Evolutionary conservation across 2,329 filamentous ascomycete species (phyloP).

Genomic region (Trichoderma breve): DNA sequence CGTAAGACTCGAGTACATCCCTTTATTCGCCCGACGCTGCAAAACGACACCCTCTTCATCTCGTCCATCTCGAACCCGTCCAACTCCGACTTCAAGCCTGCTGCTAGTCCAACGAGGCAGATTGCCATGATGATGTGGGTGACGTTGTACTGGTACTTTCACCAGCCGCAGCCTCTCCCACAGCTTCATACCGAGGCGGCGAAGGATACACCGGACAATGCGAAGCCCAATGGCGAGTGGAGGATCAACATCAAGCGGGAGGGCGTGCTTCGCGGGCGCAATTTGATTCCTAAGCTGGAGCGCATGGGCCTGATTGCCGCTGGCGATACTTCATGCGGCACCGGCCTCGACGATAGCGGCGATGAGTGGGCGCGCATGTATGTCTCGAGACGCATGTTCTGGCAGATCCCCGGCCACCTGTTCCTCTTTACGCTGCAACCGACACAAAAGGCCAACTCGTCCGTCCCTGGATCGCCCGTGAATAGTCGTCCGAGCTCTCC

Average conservation of each 20-base stretch:
- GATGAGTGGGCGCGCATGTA: conserved; percentile 79
- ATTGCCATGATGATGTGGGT: conserved; percentile 97
- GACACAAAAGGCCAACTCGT: conserved; percentile 33
- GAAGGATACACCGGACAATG: conserved; percentile 62
- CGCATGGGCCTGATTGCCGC: conserved; percentile 83
- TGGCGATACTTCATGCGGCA: conserved; percentile 72
- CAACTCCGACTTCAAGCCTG: conserved; percentile 73
- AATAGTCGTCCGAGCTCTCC: conserved; percentile 55
- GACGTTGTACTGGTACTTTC: conserved; percentile 96
- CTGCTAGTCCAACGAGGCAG: conserved; percentile 78
- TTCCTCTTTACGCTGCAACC: conserved; percentile 85
- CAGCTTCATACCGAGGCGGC: conserved; percentile 63
- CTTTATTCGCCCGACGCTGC: conserved; percentile 71
- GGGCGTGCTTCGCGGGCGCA: conserved; percentile 81
- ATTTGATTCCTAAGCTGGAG: conserved; percentile 85
- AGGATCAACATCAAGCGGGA: conserved; percentile 78
- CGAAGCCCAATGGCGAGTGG: conserved; percentile 83
- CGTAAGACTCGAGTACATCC: conserved; percentile 28
- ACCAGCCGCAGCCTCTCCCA: conserved; percentile 71
- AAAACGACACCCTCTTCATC: conserved; percentile 81
- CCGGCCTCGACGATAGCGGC: conserved; percentile 57
- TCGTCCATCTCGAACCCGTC: conserved; percentile 86
- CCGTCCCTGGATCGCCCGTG: conserved; percentile 51
- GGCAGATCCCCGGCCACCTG: conserved; percentile 83
- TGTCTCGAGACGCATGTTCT: conserved; percentile 76